phyloP scores from a whole-genome alignment of 2,329 filamentous ascomycete genomes.

The Xylariales sp. region DNA sequence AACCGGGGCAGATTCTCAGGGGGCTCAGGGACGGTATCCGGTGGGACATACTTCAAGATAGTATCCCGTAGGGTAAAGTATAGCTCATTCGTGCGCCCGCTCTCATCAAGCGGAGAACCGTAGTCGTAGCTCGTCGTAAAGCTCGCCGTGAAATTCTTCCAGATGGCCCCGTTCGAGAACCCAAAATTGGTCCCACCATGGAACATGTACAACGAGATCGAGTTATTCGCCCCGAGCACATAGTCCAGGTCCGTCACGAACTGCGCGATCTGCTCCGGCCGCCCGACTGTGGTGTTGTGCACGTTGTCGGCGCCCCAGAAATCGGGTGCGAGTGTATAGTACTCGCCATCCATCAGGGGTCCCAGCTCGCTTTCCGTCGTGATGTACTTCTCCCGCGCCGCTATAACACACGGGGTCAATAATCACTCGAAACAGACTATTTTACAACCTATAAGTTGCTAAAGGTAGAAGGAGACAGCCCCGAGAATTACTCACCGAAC shows the following conservation, averaged over 20 bases:
- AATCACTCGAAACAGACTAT: no score
- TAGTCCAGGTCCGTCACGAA: constrained; percentile 52
- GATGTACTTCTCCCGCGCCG: constrained; percentile 56
- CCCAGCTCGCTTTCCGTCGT: constrained; percentile 57
- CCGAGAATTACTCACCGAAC: constrained; percentile 43
- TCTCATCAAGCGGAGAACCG: constrained; percentile 62
- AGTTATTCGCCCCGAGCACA: constrained; percentile 54
- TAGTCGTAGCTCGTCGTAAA: constrained; percentile 64
- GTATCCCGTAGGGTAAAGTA: constrained; percentile 56
- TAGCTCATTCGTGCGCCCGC: constrained; percentile 58
- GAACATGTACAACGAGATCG: constrained; percentile 64
- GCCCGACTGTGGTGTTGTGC: constrained; percentile 52
- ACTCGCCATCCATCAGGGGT: constrained; percentile 61
- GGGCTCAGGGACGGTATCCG: constrained; percentile 53
- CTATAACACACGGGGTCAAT: constrained; percentile 7
- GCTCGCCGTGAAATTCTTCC: constrained; percentile 53
- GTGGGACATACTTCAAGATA: constrained; percentile 53
- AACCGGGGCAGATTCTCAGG: constrained; percentile 50
- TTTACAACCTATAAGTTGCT: no score
- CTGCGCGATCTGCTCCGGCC: constrained; percentile 41
- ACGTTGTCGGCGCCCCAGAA: constrained; percentile 56
- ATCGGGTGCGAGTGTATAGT: constrained; percentile 59
- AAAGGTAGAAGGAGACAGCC: no score
- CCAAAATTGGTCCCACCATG: constrained; percentile 65
- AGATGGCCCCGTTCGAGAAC: constrained; percentile 59